Percentiles rank a stretch among this genome's conserved stretches.
These are phyloP conservation scores for Blakeslea trispora DNA, from an alignment of 371 early-diverging fungal species.

Conservation along the genomic window DNA sequence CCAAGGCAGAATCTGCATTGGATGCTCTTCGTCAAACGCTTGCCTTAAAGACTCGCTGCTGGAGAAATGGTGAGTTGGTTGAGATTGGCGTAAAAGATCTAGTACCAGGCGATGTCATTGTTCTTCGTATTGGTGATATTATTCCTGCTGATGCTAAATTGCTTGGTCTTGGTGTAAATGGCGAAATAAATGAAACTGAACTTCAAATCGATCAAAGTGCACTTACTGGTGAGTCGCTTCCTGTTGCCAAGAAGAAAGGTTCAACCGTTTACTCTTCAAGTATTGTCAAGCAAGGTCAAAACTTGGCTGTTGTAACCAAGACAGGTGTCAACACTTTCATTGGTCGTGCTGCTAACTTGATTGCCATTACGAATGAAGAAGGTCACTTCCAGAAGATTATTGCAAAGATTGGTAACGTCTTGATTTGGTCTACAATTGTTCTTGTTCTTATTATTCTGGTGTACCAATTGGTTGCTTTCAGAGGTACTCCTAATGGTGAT, in stretches of 20 bases:
- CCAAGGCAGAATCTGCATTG: conserved; percentile 88
- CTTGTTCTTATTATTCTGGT: conserved; percentile 82
- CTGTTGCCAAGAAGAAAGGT: conserved; percentile 81
- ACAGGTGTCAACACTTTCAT: conserved; percentile 88
- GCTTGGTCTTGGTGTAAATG: conserved; percentile 81
- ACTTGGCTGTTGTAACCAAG: conserved; percentile 81
- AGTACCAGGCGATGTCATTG: conserved; percentile 88
- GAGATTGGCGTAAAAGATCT: conserved; percentile 81
- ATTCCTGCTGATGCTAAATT: conserved; percentile 89
- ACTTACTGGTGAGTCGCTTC: conserved; percentile 93
- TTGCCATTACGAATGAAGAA: conserved; percentile 79
- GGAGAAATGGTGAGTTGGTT: conserved; percentile 72
- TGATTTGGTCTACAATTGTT: conserved; percentile 70
- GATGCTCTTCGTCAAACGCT: conserved; percentile 88
- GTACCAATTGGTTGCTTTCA: conserved; percentile 55
- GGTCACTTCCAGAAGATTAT: conserved; percentile 90
- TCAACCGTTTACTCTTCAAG: conserved; percentile 85
- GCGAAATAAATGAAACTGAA: conserved; percentile 70
- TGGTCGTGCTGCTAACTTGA: conserved; percentile 88
- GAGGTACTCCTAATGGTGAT: conserved; percentile 36
- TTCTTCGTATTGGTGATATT: conserved; percentile 90
- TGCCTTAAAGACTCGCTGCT: conserved; percentile 77
- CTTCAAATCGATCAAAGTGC: conserved; percentile 93
- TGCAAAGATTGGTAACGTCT: conserved; percentile 79
- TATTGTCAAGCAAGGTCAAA: conserved; percentile 84